Evolutionary conservation across 495 filamentous ascomycete species (phyloP).

Genomic region (Aspergillus egyptiacus): DNA sequence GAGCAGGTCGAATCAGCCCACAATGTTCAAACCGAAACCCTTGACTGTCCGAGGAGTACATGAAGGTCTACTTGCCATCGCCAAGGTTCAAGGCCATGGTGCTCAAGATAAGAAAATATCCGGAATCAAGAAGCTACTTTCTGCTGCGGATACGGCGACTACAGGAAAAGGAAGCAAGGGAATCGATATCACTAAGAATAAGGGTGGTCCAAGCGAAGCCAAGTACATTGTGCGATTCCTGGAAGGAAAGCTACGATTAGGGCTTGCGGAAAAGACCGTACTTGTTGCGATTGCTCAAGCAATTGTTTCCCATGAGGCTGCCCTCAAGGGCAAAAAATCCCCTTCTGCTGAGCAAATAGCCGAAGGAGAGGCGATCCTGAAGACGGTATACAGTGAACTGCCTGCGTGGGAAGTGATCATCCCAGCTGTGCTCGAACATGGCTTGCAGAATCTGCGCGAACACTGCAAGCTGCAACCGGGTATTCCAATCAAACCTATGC

Average conservation of each 20-base stretch:
- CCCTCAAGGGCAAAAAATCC: conserved; percentile 56
- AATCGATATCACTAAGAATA: conserved; percentile 84
- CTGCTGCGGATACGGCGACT: conserved; percentile 68
- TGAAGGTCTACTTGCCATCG: conserved; percentile 82
- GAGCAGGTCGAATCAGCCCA: conserved; percentile 85
- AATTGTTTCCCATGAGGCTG: conserved; percentile 73
- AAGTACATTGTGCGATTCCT: conserved; percentile 90
- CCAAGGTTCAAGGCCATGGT: conserved; percentile 78
- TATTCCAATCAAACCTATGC: conserved; percentile 95
- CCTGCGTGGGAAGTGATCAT: conserved; percentile 95
- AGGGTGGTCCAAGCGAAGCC: conserved; percentile 89
- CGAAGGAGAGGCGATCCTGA: conserved; percentile 77
- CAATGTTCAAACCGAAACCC: conserved; percentile 95
- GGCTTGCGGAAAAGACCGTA: conserved; percentile 87
- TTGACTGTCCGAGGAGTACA: conserved; percentile 83
- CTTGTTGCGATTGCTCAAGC: conserved; percentile 85
- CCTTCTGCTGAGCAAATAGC: conserved; percentile 69
- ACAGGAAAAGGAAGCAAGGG: conserved; percentile 61
- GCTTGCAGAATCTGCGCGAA: conserved; percentile 72
- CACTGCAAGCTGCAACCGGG: conserved; percentile 91
- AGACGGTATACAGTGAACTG: conserved; percentile 88
- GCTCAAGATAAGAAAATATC: conserved; percentile 87
- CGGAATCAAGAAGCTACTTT: conserved; percentile 88
- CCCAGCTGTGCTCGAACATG: conserved; percentile 78
- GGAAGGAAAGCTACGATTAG: conserved; percentile 88